Base-by-base conservation (phyloP, 805 yeast genomes). In the Saccharomycopsis sp. region DNA sequence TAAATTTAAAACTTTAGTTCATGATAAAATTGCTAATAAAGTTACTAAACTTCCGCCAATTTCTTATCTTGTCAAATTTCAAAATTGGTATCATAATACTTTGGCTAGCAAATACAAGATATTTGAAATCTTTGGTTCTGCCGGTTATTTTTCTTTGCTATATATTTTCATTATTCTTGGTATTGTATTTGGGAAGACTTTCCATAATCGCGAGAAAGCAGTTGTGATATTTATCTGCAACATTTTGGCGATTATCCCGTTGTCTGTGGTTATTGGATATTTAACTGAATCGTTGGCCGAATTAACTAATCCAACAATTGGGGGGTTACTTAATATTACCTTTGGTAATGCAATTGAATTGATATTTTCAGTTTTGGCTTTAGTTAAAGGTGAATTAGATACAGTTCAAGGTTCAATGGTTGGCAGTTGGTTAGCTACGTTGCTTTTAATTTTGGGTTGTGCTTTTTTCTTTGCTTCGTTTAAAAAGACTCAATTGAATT, bases 271-370 rank as follows among this genome's bases (percentile, higher is more conserved):
- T 21, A 48, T 48, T 27, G 33, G 46, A 31, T 40, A 36, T 29
- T 22, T 45, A 5, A 48, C 51, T 3, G 51, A 48, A 27, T 17
- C 49, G 19, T 38, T 48, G 22, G 49, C 51, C 5, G 44, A 40
- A 14, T 38, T 48, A 23, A 48, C 51, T 17, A 48, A 48, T 33
- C 41, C 45, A 7, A 45, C 51, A 3, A 38, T 48, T 29, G 51
- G 51, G 9, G 44, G 43, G 4, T 35, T 48, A n/a, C 16, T 48
- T n/a, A 48, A 48, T 34, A 45, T 48, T 19, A 48, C 51, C 14
- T 48, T 48, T 48, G 51, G 51, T 13, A 48, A 48, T 36, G 45
- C 51, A 7, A 48, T 48, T 29, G 51, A 48, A 32, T 48, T 48
- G 43, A 48, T 48, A 11, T 48, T 48, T 35, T 31, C 49, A 3